Percentiles rank a stretch among this genome's conserved stretches.
Conservation (phyloP, 2,329 filamentous ascomycete species). For the Calonectria ilicicola region DNA sequence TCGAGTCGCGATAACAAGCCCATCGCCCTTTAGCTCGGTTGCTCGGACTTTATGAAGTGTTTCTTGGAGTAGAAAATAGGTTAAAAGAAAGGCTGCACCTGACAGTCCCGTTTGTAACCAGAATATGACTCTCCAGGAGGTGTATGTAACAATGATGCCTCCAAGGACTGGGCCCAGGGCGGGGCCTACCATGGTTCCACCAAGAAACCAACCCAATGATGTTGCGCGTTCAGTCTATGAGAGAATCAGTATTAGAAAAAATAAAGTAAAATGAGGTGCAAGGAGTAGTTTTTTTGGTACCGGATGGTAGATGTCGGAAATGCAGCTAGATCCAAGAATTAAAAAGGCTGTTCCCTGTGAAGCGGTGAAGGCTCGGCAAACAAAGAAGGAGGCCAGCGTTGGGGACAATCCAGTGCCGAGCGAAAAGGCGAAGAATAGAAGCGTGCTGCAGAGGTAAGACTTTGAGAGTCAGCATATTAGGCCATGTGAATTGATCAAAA, state of each 20-base stretch:
- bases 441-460: slow-evolving; percentile 35
- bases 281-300: not conserved
- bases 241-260: not conserved
- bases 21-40: not conserved
- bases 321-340: slow-evolving; percentile 72
- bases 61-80: slow-evolving; percentile 73
- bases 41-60: slow-evolving; percentile 50
- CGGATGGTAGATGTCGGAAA: slow-evolving; percentile 67
- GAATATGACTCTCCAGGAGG: slow-evolving; percentile 75
- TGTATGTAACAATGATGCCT: slow-evolving; percentile 76
- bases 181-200: slow-evolving; percentile 74
- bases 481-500: slow-evolving; percentile 7
- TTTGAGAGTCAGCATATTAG: not conserved
- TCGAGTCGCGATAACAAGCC: not conserved
- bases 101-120: slow-evolving; percentile 75
- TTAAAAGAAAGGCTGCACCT: slow-evolving; percentile 53
- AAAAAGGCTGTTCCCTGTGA: slow-evolving; percentile 77
- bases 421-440: slow-evolving; percentile 68
- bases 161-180: slow-evolving; percentile 72
- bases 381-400: slow-evolving; percentile 73
- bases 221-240: slow-evolving; percentile 69
- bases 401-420: slow-evolving; percentile 59
- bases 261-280: not conserved
- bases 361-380: slow-evolving; percentile 76
- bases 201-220: slow-evolving; percentile 74